Base-by-base conservation (phyloP, 768 basidiomycete genomes). In the Collybia nuda region DNA sequence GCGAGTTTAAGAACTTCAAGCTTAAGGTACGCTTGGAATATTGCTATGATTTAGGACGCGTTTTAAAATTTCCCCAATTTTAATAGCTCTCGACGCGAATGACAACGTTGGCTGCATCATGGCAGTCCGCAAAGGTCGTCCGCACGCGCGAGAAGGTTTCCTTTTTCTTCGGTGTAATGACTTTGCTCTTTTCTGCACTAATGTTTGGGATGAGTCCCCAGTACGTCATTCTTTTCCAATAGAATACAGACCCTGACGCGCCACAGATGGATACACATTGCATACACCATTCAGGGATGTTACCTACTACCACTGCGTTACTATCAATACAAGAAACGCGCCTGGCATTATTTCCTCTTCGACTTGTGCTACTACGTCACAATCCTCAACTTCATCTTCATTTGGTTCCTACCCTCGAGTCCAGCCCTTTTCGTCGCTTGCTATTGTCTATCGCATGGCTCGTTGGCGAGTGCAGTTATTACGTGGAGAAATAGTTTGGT, bases 401-500 rank as follows among this genome's bases (percentile, higher is more conserved):
- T 99, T 58, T 99, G 95, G 95, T 58, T 93, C 40, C 72, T 96
- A 54, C 96, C 97, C 0, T 72, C 75, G 4, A 93, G 80, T 50
- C 73, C 86, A 5, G 73, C 81, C 2, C 77, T 98, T 15, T 98
- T 96, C 69, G 81, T 92, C 44, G 91, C 94, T 3, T 95, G 92
- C 62, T 98, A 97, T 62, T 90, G 91, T 56, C 79, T 98, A 21
- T 90, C 93, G 0, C 87, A 97, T 63, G 97, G 94, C 0, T 82
- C 90, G 0, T 79, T 97, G 26, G 95, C 92, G 0, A 92, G 90
- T 45, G 95, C 96, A 0, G 94, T 98, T 43, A 91, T 98, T 58
- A 98, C 96, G 8, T 99, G 97, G 97, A 80, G 97, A 53, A 99
- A 99, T 62, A 95, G 92, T 56, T 83, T 99, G 19, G 97, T 99